Evolutionary conservation across 2,329 filamentous ascomycete genomes (phyloP).

Genomic region (Cordyceps cateniannulata): DNA sequence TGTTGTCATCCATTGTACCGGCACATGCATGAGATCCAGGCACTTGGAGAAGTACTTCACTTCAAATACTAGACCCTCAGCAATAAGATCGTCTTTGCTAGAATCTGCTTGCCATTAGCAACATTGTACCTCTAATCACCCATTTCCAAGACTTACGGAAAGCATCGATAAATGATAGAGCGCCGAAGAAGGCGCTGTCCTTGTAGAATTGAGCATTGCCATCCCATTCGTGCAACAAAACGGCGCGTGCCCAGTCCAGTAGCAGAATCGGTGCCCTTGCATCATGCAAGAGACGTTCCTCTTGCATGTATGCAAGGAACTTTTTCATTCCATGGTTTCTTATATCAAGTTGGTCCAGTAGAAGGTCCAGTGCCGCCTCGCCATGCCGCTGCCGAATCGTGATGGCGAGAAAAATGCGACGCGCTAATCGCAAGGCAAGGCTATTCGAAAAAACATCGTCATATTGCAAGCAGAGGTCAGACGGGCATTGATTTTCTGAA

Average conservation of each 20-base stretch:
- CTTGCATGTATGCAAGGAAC: conserved; percentile 41
- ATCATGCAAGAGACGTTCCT: conserved; percentile 50
- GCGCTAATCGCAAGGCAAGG: conserved; percentile 52
- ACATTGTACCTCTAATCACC: not conserved
- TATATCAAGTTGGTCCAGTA: conserved; percentile 49
- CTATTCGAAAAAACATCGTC: conserved; percentile 58
- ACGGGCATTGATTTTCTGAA: conserved; percentile 34
- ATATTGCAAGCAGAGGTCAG: conserved; percentile 50
- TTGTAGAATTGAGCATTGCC: conserved; percentile 63
- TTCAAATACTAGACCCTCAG: conserved; percentile 65
- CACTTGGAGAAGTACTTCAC: conserved; percentile 70
- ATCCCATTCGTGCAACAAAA: conserved; percentile 77
- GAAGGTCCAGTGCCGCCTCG: conserved; percentile 39
- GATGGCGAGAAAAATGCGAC: conserved; percentile 52
- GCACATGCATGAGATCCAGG: conserved; percentile 68
- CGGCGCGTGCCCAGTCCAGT: conserved; percentile 66
- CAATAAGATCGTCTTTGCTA: conserved; percentile 54
- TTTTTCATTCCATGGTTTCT: conserved; percentile 39
- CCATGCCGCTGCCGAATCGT: conserved; percentile 45
- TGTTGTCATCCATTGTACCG: conserved; percentile 63
- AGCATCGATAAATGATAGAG: conserved; percentile 64
- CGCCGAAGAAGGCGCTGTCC: conserved; percentile 68
- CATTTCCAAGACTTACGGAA: conserved; percentile 52
- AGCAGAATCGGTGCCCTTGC: conserved; percentile 49
- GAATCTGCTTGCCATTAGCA: conserved; percentile 41